These are phyloP conservation scores for Cenchrus americanus DNA, from an alignment of 176 grass and related monocot species.

Conservation along the genomic window DNA sequence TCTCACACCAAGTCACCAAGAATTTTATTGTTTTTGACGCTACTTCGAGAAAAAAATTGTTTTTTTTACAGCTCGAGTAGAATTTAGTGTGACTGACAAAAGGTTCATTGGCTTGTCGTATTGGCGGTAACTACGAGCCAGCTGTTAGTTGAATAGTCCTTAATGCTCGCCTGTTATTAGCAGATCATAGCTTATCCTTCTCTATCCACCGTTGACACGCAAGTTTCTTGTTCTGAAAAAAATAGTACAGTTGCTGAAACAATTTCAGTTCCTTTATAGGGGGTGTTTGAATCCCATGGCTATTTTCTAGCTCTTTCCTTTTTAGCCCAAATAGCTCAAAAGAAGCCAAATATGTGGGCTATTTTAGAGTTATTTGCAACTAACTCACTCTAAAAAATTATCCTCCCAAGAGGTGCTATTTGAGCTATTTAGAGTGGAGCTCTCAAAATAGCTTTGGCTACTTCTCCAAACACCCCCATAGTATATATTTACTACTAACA, in stretches of 20 bases:
- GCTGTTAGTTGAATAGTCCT: neutral
- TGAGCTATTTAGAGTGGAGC: too few species aligned
- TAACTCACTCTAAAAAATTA: too few species aligned
- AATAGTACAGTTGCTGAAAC: neutral
- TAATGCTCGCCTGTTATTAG: constrained; percentile 1
- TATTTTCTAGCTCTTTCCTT: too few species aligned
- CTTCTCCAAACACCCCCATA: too few species aligned
- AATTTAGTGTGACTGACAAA: neutral
- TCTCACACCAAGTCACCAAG: neutral
- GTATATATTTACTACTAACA: neutral
- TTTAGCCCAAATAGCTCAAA: too few species aligned
- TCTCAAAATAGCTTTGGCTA: too few species aligned
- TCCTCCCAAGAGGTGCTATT: too few species aligned
- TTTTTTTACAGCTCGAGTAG: neutral
- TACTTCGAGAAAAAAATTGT: neutral
- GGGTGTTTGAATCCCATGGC: too few species aligned
- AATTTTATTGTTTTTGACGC: constrained; percentile 3
- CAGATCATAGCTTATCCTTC: neutral
- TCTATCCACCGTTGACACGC: neutral
- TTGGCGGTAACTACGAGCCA: neutral
- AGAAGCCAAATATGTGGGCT: too few species aligned
- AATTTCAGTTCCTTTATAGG: neutral
- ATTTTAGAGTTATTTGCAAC: too few species aligned
- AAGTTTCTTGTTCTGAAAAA: neutral
- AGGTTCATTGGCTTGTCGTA: neutral